Conservation (phyloP, 2,329 filamentous ascomycete genomes). For the Helotiales sp. region DNA sequence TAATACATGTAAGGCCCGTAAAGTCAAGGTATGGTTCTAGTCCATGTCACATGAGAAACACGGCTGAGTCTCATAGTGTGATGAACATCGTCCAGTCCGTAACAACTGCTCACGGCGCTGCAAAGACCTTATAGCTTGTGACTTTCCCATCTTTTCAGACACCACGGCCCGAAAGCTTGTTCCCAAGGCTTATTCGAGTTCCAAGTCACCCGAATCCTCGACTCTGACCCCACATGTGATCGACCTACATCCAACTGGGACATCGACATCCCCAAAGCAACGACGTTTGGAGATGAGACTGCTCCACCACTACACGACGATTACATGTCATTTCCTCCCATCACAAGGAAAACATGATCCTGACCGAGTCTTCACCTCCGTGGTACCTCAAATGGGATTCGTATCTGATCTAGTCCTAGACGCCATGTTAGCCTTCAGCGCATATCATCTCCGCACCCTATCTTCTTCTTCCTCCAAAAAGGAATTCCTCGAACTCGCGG, state of each 20-base stretch:
- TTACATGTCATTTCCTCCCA: background rate
- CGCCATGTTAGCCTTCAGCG: background rate
- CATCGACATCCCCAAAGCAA: background rate
- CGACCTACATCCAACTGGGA: background rate
- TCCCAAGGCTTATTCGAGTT: background rate
- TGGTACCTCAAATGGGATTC: background rate
- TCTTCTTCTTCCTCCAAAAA: background rate
- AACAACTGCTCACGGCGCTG: background rate
- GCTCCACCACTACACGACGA: background rate
- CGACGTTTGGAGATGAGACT: background rate
- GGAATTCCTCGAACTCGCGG: background rate
- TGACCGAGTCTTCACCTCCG: background rate
- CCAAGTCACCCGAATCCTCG: background rate
- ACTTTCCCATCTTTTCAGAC: background rate
- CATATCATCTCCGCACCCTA: background rate
- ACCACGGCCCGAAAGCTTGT: background rate
- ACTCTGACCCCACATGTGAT: background rate
- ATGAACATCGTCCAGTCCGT: background rate
- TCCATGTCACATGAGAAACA: background rate
- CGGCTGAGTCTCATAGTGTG: background rate
- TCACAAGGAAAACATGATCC: background rate
- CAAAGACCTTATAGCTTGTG: background rate
- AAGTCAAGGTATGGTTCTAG: background rate
- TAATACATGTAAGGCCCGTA: background rate
- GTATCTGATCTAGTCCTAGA: background rate